Conservation (phyloP, 257 asterid genomes). For the Solanum chiquidenum region DNA sequence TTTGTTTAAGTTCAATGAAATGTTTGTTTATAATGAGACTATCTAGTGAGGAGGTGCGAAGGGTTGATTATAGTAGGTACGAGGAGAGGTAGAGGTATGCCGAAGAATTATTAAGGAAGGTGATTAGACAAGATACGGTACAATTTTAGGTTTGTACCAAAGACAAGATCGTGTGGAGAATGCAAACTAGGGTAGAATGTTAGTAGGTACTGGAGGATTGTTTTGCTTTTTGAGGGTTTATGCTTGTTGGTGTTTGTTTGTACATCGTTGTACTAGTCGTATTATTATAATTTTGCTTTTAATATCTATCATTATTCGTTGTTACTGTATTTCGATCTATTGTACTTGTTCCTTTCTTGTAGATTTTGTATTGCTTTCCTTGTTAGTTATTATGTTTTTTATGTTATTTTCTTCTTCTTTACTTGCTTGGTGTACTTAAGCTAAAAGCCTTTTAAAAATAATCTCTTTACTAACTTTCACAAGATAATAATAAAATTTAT, state of each 20-base stretch:
- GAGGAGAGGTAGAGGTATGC: too few relatives aligned
- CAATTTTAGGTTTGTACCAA: background rate
- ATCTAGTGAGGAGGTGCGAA: background rate
- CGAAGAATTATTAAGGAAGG: accelerated
- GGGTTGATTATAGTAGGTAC: background rate
- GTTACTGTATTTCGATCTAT: accelerated
- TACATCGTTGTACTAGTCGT: background rate
- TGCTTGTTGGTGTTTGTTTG: background rate
- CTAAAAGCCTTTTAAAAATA: accelerated
- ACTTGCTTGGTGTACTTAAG: background rate
- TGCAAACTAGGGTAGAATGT: background rate
- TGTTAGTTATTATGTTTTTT: too few relatives aligned
- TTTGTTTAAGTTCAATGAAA: background rate
- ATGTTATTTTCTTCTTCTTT: too few relatives aligned
- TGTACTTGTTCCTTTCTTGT: background rate
- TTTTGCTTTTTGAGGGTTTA: background rate
- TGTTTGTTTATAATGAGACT: background rate
- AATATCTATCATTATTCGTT: background rate
- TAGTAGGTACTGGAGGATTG: accelerated
- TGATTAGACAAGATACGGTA: accelerated
- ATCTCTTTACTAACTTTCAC: accelerated
- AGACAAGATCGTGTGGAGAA: background rate
- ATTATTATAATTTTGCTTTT: background rate
- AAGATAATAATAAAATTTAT: too few relatives aligned
- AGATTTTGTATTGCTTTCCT: background rate